Evolutionary conservation across 1,139 yeast species (phyloP), one percentile per base, ranked within the genome.

Genomic region (Suhomyces kunorum): DNA sequence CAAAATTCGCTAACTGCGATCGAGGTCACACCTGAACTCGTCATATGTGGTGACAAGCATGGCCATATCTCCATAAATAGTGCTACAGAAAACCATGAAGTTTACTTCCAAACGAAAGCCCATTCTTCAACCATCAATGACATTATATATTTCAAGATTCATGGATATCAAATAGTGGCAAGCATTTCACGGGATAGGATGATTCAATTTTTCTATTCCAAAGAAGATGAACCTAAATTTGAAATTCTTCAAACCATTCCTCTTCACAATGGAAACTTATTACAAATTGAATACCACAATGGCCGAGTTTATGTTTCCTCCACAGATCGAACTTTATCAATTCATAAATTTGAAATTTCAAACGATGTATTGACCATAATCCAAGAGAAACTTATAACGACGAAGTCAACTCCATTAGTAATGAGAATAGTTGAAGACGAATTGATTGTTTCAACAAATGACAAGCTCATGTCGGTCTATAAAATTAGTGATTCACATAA

Each of bases 151-250:
- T 71, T 74, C 40, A 49, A 55, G 27, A 39, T 60, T 4, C 58
- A 48, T 0, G 44, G 47, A 0, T 34, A 43, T 23, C 53, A 60
- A 25, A 61, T 74, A 32, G 50, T 73, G 2, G 66, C 68, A 15
- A 71, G 76, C 36, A 72, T 78, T 28, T 76, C 85, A 3, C 62
- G 87, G 26, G 87, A 82, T 54, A 55, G 87, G 33, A 81, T 81
- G 66, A 71, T 81, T 28, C 87, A 82, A 54, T 55, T 81, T 0
- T 79, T 78, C 43, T 47, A 42, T 26, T 54, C 52, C 28, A 44
- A 48, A 2, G 13, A 26, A 11, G 36, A 34, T 2, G 38, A 39
- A 2, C 28, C 38, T 3, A 42, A 47, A 0, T 81, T 86, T 86
- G 68, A 66, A 8, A 56, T 81, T 6, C 56, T 72, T 24, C 84